A percentile compares a stretch with the other conserved stretches of the same genome.
These are phyloP conservation scores for Microthyrium microscopicum DNA, from an alignment of 2,329 filamentous ascomycete genomes.

Conservation along the genomic window DNA sequence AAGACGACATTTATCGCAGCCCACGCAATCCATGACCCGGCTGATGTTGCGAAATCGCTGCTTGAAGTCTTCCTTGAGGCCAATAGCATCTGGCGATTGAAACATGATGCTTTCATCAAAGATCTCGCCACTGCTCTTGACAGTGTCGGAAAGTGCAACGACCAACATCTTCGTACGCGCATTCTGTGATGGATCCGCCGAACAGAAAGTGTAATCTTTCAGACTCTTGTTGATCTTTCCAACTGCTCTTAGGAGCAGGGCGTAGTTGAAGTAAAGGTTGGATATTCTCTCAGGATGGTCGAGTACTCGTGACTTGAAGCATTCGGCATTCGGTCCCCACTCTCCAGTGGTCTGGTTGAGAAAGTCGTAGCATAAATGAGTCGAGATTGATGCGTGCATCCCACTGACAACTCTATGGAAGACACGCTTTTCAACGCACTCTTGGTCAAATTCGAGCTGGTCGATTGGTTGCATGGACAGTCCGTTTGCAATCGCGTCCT, in stretches of 20 bases:
- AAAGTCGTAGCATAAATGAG: constrained; percentile 91
- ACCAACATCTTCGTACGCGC: constrained; percentile 65
- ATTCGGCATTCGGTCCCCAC: constrained; percentile 81
- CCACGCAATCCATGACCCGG: constrained; percentile 94
- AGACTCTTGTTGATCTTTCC: constrained; percentile 78
- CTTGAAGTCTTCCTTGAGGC: constrained; percentile 89
- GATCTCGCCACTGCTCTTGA: constrained; percentile 53
- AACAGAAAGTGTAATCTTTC: constrained; percentile 77
- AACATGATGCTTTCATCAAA: constrained; percentile 97
- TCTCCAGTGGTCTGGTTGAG: constrained; percentile 86
- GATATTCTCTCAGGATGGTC: constrained; percentile 77
- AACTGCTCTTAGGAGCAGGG: constrained; percentile 78
- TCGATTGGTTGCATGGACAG: constrained; percentile 40
- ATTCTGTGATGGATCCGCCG: constrained; percentile 68
- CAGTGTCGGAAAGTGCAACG: constrained; percentile 52
- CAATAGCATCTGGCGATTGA: constrained; percentile 46
- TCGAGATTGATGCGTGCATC: constrained; percentile 96
- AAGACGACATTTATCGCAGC: constrained; percentile 93
- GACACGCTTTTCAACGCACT: constrained; percentile 95
- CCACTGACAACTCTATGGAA: constrained; percentile 91
- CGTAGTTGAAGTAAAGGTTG: constrained; percentile 98
- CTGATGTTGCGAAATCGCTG: constrained; percentile 95
- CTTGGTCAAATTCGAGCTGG: constrained; percentile 64
- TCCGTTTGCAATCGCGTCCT: constrained; percentile 34
- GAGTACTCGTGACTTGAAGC: constrained; percentile 78